Evolutionary conservation across 1,139 yeast species (phyloP).

Genomic region (Diutina ranongensis): DNA sequence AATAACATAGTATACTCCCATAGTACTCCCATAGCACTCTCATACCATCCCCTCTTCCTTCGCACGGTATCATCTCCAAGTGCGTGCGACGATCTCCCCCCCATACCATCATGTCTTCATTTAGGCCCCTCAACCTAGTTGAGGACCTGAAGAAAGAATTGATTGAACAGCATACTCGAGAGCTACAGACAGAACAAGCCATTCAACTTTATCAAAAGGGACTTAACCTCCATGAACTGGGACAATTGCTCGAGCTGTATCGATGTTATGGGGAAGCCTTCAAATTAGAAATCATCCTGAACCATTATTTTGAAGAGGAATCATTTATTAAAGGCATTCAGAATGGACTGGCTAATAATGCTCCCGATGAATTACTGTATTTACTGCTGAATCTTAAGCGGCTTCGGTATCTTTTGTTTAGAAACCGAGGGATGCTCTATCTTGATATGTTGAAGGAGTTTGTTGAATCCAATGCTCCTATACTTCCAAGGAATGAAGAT

Average conservation of each 20-base stretch:
- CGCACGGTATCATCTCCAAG: too few relatives aligned
- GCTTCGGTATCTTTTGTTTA: conserved; percentile 62
- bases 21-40: neutral
- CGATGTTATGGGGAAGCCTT: conserved; percentile 51
- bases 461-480: conserved; percentile 8
- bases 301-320: conserved; percentile 34
- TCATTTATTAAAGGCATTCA: conserved; percentile 29
- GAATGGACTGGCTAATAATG: conserved; percentile 22
- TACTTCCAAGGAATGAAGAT: conserved; percentile 4
- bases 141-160: conserved; percentile 49
- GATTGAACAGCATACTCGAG: conserved; percentile 86
- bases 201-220: conserved; percentile 68
- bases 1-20: too few relatives aligned
- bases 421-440: conserved; percentile 71
- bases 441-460: conserved; percentile 30
- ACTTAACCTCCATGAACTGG: conserved; percentile 43
- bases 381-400: conserved; percentile 63
- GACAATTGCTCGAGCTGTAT: conserved; percentile 39
- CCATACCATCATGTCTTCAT: conserved; percentile 44
- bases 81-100: too few relatives aligned
- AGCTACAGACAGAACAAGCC: conserved; percentile 80
- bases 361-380: conserved; percentile 31
- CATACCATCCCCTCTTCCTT: too few relatives aligned
- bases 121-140: conserved; percentile 67
- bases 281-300: conserved; percentile 51